These are phyloP conservation scores for Cryptosporidium viatorum DNA, from an alignment of 169 alveolate genomes.

Conservation along the genomic window DNA sequence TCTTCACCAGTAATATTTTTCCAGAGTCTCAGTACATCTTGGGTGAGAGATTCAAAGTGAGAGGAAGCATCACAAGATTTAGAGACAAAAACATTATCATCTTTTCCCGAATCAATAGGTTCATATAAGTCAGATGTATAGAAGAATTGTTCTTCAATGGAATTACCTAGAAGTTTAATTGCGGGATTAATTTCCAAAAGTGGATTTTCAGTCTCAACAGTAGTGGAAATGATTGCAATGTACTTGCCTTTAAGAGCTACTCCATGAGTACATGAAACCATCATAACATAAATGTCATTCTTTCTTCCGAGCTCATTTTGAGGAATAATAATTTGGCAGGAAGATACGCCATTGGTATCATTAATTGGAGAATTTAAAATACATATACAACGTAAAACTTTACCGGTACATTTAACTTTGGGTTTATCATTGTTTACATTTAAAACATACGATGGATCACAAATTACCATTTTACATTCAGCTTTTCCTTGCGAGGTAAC, in stretches of 20 bases:
- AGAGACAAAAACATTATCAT: constrained; percentile 92
- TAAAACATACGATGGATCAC: constrained; percentile 94
- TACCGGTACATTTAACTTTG: constrained; percentile 84
- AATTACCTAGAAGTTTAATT: constrained; percentile 90
- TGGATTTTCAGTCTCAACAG: constrained; percentile 96
- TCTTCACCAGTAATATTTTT: constrained; percentile 82
- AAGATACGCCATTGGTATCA: constrained; percentile 92
- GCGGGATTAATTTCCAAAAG: constrained; percentile 93
- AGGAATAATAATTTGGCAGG: constrained; percentile 95
- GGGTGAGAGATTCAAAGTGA: constrained; percentile 97
- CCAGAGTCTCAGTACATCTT: constrained; percentile 89
- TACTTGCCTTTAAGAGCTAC: constrained; percentile 94
- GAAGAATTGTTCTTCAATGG: constrained; percentile 91
- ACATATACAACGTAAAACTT: constrained; percentile 92
- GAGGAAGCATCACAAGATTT: constrained; percentile 95
- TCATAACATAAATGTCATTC: constrained; percentile 93
- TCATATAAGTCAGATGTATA: constrained; percentile 90
- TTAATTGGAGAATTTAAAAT: constrained; percentile 96
- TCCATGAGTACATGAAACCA: constrained; percentile 93
- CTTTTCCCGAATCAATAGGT: constrained; percentile 89
- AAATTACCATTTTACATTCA: constrained; percentile 92
- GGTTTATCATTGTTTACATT: constrained; percentile 32
- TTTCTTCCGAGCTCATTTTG: constrained; percentile 93
- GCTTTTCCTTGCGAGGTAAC: constrained; percentile 92
- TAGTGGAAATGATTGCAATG: constrained; percentile 95